Percentiles rank a stretch among this genome's conserved stretches.
These are phyloP conservation scores for Cryptosporidium viatorum DNA, from an alignment of 169 alveolate species.

Conservation along the genomic window DNA sequence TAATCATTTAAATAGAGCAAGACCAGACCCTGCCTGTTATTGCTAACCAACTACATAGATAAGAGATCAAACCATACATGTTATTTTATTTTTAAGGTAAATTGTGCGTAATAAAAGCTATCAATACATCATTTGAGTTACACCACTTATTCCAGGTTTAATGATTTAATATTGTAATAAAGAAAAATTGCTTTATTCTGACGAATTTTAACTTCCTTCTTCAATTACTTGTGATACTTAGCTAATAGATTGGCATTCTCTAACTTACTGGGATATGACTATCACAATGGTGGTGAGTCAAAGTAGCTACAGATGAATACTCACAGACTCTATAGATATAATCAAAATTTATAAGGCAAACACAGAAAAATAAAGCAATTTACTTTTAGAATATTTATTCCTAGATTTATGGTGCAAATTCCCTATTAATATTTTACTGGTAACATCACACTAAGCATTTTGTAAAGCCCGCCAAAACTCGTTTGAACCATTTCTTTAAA, in stretches of 20 bases:
- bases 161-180: not conserved
- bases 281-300: not conserved
- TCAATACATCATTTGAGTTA: not conserved
- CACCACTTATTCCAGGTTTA: not conserved
- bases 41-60: not conserved
- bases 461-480: not conserved
- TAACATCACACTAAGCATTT: not conserved
- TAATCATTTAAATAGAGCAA: slow-evolving; percentile 35
- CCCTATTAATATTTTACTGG: not conserved
- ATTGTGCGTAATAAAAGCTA: not conserved
- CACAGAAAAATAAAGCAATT: too few species aligned
- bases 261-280: not conserved
- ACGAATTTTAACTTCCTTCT: too few species aligned
- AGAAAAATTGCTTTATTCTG: not conserved
- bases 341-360: not conserved
- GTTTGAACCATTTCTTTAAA: too few species aligned
- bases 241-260: not conserved
- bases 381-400: not conserved
- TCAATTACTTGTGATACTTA: too few species aligned
- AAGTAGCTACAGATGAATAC: too few species aligned
- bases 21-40: slow-evolving; percentile 69
- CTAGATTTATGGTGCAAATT: not conserved
- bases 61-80: not conserved
- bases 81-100: not conserved
- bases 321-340: not conserved